These are phyloP conservation scores for Russula sp. DNA, from an alignment of 768 basidiomycete species.

Conservation along the genomic window DNA sequence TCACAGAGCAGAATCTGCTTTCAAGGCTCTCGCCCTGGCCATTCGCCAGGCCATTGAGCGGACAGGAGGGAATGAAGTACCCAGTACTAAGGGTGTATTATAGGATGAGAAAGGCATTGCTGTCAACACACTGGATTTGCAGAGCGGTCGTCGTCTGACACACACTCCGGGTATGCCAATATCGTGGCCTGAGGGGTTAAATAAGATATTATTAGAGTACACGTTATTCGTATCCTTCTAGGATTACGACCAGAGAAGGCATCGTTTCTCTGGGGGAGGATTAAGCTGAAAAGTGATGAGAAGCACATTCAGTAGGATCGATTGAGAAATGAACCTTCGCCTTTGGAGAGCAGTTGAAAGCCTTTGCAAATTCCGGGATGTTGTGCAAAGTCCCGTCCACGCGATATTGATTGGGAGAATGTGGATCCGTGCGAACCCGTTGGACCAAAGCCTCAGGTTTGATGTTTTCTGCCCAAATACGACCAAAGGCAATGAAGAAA, in stretches of 20 bases:
- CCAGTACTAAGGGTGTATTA: conserved; percentile 95
- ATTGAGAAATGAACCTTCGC: conserved; percentile 57
- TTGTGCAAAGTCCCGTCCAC: conserved; percentile 86
- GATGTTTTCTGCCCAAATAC: conserved; percentile 83
- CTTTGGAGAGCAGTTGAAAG: conserved; percentile 75
- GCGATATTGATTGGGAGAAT: conserved; percentile 76
- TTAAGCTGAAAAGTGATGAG: conserved; percentile 54
- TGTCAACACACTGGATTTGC: background rate
- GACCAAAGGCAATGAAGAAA: conserved; percentile 89
- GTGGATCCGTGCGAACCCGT: conserved; percentile 83
- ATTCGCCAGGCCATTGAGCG: conserved; percentile 91
- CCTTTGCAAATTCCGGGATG: conserved; percentile 82
- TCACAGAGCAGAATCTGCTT: conserved; percentile 88
- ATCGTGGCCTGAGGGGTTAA: background rate
- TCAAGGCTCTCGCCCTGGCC: conserved; percentile 95
- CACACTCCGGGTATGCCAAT: background rate
- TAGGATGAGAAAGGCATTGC: conserved; percentile 32
- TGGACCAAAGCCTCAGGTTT: conserved; percentile 77
- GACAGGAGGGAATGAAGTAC: conserved; percentile 87
- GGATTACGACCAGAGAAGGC: conserved; percentile 62
- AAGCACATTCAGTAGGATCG: background rate
- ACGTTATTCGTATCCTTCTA: conserved; percentile 5
- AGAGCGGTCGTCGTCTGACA: background rate
- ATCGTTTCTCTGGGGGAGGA: conserved; percentile 74
- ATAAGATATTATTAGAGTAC: conserved; percentile 6